These are phyloP conservation scores for Lachnellula suecica DNA, from an alignment of 2,329 filamentous ascomycete genomes.

Conservation along the genomic window DNA sequence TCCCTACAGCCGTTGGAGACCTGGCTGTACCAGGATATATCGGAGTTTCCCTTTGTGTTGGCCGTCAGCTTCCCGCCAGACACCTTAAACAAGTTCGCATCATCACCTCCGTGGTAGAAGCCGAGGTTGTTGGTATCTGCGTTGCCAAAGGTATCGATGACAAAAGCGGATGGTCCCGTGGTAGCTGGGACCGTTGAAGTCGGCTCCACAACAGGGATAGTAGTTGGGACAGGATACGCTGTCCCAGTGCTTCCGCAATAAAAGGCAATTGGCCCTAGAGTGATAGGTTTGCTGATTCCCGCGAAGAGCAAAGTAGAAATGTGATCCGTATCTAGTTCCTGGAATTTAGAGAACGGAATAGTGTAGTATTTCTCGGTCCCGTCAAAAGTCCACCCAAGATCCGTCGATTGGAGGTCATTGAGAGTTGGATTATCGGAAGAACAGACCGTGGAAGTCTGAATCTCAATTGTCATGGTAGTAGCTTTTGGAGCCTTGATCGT, in stretches of 20 bases:
- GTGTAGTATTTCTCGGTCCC: constrained; percentile 59
- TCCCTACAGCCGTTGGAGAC: constrained; percentile 55
- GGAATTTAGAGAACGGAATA: constrained; percentile 54
- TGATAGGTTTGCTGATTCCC: constrained; percentile 44
- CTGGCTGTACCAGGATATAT: constrained; percentile 61
- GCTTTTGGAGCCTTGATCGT: constrained; percentile 53
- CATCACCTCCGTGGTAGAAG: constrained; percentile 66
- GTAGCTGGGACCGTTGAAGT: constrained; percentile 51
- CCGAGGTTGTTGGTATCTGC: constrained; percentile 55
- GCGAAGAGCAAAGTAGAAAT: constrained; percentile 52
- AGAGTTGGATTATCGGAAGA: constrained; percentile 34
- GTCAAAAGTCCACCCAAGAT: constrained; percentile 60
- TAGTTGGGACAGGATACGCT: constrained; percentile 48
- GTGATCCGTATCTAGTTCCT: constrained; percentile 49
- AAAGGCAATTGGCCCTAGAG: constrained; percentile 55
- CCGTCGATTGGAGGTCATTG: constrained; percentile 35
- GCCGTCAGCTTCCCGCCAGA: constrained; percentile 53
- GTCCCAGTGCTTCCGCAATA: constrained; percentile 53
- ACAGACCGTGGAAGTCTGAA: constrained; percentile 44
- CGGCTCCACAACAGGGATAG: constrained; percentile 40
- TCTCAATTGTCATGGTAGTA: constrained; percentile 49
- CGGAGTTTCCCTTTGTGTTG: constrained; percentile 54
- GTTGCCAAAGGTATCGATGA: constrained; percentile 62
- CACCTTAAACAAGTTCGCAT: constrained; percentile 53
- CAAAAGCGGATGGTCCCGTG: constrained; percentile 44